Conservation (phyloP, 2,329 filamentous ascomycete genomes). For the Neospermospora avenae region DNA sequence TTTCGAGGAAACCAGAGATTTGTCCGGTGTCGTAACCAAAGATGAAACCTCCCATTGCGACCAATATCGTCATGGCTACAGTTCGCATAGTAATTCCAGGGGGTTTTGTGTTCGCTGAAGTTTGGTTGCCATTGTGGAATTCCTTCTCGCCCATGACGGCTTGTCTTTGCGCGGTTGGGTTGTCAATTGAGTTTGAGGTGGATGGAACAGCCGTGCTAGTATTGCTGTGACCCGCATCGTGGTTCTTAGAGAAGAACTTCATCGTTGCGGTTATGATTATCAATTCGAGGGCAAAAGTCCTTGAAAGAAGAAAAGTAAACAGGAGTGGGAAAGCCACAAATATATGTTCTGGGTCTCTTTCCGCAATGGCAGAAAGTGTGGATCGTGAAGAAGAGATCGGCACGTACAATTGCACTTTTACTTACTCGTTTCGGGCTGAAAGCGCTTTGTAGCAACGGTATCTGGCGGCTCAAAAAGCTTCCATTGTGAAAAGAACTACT, state of each 20-base stretch:
- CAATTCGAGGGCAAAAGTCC: neutral
- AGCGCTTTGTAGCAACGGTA: neutral
- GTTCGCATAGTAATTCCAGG: conserved; percentile 22
- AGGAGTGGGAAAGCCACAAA: neutral
- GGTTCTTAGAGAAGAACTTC: conserved; percentile 10
- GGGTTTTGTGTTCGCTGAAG: neutral
- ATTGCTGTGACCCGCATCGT: conserved; percentile 9
- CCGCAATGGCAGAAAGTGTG: neutral
- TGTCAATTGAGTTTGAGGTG: conserved; percentile 9
- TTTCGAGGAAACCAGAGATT: conserved; percentile 57
- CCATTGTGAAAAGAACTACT: neutral
- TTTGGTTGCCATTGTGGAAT: neutral
- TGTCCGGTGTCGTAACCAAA: conserved; percentile 37
- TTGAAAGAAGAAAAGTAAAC: neutral
- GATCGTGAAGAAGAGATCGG: conserved; percentile 2
- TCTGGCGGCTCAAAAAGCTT: neutral
- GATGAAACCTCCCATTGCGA: conserved; percentile 34
- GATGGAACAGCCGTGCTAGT: conserved; percentile 11
- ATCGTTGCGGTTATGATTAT: conserved; percentile 6
- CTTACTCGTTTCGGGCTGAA: neutral
- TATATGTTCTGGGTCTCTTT: neutral
- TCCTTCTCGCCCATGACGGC: conserved; percentile 6
- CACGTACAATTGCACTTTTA: neutral
- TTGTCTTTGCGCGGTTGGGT: conserved; percentile 1
- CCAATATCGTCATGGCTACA: conserved; percentile 25